These are phyloP conservation scores for Fabrea salina DNA, from an alignment of 169 alveolate genomes.

Conservation along the genomic window DNA sequence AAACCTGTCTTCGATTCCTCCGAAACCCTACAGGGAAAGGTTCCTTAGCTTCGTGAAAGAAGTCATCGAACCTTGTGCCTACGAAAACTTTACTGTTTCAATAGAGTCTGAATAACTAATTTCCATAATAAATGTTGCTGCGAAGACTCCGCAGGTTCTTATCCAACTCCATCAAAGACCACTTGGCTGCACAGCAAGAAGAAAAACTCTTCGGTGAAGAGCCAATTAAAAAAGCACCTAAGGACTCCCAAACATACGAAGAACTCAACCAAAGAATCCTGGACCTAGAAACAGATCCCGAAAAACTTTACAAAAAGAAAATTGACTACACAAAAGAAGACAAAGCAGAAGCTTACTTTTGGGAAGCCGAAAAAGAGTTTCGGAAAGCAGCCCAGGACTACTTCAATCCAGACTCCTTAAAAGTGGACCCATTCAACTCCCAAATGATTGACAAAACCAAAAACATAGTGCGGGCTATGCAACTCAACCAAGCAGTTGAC, in stretches of 20 bases:
- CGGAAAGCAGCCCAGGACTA: neutral
- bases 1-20: constrained; percentile 20
- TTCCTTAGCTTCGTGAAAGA: neutral
- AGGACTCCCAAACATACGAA: no score
- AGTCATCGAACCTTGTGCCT: no score
- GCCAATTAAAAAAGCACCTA: no score
- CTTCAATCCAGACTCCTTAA: neutral
- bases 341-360: neutral
- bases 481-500: neutral
- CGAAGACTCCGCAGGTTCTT: no score
- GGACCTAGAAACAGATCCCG: neutral
- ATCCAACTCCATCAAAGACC: no score
- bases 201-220: no score
- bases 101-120: no score
- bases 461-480: neutral
- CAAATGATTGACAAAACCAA: constrained; percentile 10
- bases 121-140: no score
- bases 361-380: neutral
- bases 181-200: no score
- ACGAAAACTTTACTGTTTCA: no score
- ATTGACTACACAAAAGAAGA: neutral
- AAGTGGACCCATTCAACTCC: constrained; percentile 1
- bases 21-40: neutral
- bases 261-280: neutral
- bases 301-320: neutral